Evolutionary conservation across 2,329 filamentous ascomycete species (phyloP).

Genomic region (Geoglossum cookeanum): DNA sequence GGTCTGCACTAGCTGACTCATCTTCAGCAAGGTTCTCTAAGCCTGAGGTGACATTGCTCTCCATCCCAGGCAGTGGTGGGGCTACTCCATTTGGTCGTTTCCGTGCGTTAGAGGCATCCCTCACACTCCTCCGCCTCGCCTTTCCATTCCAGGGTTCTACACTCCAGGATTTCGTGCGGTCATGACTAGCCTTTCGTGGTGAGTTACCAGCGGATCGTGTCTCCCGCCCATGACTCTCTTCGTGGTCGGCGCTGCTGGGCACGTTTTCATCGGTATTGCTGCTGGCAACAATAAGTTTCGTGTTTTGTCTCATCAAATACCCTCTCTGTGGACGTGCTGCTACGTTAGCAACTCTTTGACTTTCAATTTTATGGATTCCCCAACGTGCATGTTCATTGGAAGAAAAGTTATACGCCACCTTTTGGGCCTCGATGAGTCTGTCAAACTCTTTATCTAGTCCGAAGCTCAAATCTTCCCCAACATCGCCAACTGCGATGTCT

Average conservation of each 20-base stretch:
- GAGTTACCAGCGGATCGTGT: constrained; percentile 47
- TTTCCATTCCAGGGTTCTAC: constrained; percentile 94
- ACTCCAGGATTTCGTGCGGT: constrained; percentile 60
- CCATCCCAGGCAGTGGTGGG: constrained; percentile 73
- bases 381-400: not conserved
- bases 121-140: constrained; percentile 44
- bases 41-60: constrained; percentile 50
- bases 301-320: constrained; percentile 97
- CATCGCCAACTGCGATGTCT: constrained; percentile 61
- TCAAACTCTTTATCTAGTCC: constrained; percentile 88
- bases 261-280: constrained; percentile 46
- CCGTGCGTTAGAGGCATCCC: constrained; percentile 37
- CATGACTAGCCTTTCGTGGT: constrained; percentile 58
- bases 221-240: constrained; percentile 18
- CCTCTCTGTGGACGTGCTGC: constrained; percentile 54
- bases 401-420: constrained; percentile 43
- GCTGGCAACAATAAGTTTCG: constrained; percentile 87
- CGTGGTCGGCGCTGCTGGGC: constrained; percentile 26
- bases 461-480: constrained; percentile 52
- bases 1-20: constrained; percentile 38
- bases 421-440: constrained; percentile 86
- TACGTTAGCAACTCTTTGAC: constrained; percentile 1
- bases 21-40: constrained; percentile 51
- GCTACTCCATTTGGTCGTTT: constrained; percentile 46
- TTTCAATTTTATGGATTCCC: not conserved